Base-by-base conservation (phyloP, 352 stramenopile species). In the Phytophthora cactorum region DNA sequence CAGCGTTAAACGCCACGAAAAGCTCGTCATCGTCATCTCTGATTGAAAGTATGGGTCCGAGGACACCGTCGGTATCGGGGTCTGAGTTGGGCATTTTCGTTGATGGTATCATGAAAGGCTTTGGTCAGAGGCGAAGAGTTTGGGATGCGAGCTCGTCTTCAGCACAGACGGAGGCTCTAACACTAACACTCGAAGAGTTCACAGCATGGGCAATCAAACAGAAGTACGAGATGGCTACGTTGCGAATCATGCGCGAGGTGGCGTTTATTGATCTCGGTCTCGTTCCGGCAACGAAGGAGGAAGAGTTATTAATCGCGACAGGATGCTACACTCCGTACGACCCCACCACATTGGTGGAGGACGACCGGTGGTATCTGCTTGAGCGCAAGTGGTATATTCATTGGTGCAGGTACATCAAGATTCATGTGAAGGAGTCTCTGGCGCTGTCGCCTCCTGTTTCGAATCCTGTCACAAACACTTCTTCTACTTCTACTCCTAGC, bases 341-440 rank as follows among this genome's bases (percentile, higher is more conserved):
- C 14, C 77, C 76, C 1, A 34, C 74, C 9, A 78, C 69, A 25
- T 66, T 95, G 32, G 82, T 93, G 3, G 89, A 96, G 78, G 86
- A 93, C 22, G 89, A 96, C 25, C 76, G 82, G 3, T 96, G 89
- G 89, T 96, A 90, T 63, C 52, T 96, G 31, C 63, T 96, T 25
- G 88, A 95, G 38, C 84, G 81, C 34, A 94, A 89, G 34, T 96
- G 87, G 87, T 96, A 86, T 63, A 81, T 91, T 28, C 86, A 94
- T 47, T 96, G 89, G 89, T 90, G 79, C 71, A 86, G 89, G 60
- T 96, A 93, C 72, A 82, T 94, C 43, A 90, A 69, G 46, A 77
- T 69, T 45, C 65, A 57, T 41, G 76, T 77, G 54, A 77, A 77
- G 38, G 75, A 80, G 61, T 76, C 63, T 49, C 62, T 72, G 41